A percentile compares a stretch with the other conserved stretches of the same genome.
These are phyloP conservation scores for Trichoderma pleuroti DNA, from an alignment of 2,329 filamentous ascomycete genomes.

Conservation along the genomic window DNA sequence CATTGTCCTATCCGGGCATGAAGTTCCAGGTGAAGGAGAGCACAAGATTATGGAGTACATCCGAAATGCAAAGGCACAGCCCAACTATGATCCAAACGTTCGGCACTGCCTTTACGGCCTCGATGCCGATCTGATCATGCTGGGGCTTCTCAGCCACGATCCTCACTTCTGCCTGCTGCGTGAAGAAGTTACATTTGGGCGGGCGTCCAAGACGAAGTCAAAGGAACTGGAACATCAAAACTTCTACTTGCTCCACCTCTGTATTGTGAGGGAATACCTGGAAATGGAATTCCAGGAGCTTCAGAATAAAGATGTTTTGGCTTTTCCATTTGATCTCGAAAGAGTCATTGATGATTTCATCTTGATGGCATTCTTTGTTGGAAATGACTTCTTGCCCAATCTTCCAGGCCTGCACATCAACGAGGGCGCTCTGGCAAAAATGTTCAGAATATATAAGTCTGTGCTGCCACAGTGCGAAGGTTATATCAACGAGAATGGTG, in stretches of 20 bases:
- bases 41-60: slow-evolving; percentile 99
- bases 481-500: slow-evolving; percentile 93
- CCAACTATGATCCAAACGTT: slow-evolving; percentile 85
- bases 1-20: slow-evolving; percentile 92
- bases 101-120: slow-evolving; percentile 96
- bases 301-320: slow-evolving; percentile 66
- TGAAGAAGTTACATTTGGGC: slow-evolving; percentile 96
- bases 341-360: slow-evolving; percentile 98
- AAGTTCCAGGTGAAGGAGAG: slow-evolving; percentile 96
- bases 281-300: slow-evolving; percentile 96
- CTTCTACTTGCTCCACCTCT: slow-evolving; percentile 95
- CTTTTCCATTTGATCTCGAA: slow-evolving; percentile 87
- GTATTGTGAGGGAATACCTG: slow-evolving; percentile 94
- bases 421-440: slow-evolving; percentile 90
- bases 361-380: slow-evolving; percentile 98
- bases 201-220: slow-evolving; percentile 79
- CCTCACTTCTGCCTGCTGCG: slow-evolving; percentile 96
- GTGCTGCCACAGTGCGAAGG: slow-evolving; percentile 83
- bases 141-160: slow-evolving; percentile 94
- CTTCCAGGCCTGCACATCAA: slow-evolving; percentile 96
- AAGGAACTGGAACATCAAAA: slow-evolving; percentile 98
- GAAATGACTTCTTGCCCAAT: slow-evolving; percentile 98
- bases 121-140: slow-evolving; percentile 97
- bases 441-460: slow-evolving; percentile 96
- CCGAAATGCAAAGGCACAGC: slow-evolving; percentile 92